A percentile compares a stretch with the other conserved stretches of the same genome.
Evolutionary conservation across 495 filamentous ascomycete genomes (phyloP).

Genomic region (Xylaria telfairii): DNA sequence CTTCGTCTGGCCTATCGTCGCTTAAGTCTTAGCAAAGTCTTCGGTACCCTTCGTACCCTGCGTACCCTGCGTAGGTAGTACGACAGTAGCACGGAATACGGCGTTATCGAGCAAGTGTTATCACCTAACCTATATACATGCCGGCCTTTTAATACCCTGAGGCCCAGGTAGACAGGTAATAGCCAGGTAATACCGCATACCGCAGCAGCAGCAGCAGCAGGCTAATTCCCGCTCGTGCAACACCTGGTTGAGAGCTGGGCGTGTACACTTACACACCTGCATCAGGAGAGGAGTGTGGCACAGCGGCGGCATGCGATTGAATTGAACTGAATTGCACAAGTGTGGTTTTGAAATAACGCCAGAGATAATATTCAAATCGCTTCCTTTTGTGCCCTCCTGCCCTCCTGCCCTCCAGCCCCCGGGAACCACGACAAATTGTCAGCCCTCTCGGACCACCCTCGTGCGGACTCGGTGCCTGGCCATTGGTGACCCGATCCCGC

Average conservation of each 20-base stretch:
- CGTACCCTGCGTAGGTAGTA: neutral
- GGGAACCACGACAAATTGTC: conserved; percentile 22
- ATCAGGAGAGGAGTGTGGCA: neutral
- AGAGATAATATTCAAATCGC: no score
- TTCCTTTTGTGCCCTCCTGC: neutral
- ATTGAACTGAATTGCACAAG: no score
- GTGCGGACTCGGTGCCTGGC: conserved; percentile 35
- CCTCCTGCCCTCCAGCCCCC: no score
- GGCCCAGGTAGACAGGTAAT: no score
- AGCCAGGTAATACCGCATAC: no score
- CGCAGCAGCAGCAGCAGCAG: neutral
- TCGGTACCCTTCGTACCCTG: no score
- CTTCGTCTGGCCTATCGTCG: neutral
- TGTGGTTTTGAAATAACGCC: neutral
- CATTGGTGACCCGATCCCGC: conserved; percentile 42
- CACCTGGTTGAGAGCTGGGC: neutral
- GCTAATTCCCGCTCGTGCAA: neutral
- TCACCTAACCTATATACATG: no score
- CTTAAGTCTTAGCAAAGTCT: neutral
- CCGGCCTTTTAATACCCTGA: no score
- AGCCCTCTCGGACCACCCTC: conserved; percentile 38
- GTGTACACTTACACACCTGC: no score
- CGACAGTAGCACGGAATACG: neutral
- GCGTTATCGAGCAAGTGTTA: neutral
- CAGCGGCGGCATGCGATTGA: neutral